These are phyloP conservation scores for Tetrastigma voinierianum DNA, from an alignment of 164 flowering plant genomes.

Conservation along the genomic window DNA sequence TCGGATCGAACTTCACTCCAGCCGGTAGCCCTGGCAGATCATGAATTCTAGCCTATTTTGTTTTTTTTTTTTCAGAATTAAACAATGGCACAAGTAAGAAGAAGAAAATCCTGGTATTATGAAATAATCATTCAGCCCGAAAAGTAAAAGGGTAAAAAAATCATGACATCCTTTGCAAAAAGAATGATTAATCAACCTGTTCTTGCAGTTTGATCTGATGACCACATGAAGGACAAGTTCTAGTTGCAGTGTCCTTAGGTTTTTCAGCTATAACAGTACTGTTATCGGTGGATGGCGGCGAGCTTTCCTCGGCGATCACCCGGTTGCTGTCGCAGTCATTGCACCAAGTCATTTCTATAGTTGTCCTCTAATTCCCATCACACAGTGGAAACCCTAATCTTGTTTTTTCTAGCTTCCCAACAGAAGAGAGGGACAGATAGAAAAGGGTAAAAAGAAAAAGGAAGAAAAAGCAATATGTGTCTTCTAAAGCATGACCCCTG, in stretches of 20 bases:
- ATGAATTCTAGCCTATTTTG: constrained; percentile 48
- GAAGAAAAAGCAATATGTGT: constrained; percentile 16
- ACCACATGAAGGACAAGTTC: constrained; percentile 75
- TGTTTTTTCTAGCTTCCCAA: constrained; percentile 10
- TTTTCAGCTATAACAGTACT: constrained; percentile 10
- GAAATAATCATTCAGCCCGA: background rate
- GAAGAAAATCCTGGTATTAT: background rate
- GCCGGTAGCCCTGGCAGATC: constrained; percentile 91
- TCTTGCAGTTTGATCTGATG: constrained; percentile 51
- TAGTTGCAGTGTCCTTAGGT: constrained; percentile 18
- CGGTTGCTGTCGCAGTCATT: constrained; percentile 29
- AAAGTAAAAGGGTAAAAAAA: background rate
- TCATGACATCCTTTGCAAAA: background rate
- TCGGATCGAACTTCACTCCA: constrained; percentile 95
- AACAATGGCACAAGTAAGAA: background rate
- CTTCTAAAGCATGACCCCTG: constrained; percentile 11
- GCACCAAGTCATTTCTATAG: constrained; percentile 58
- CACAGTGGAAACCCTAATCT: constrained; percentile 14
- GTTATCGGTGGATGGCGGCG: constrained; percentile 7
- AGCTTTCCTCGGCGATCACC: constrained; percentile 15
- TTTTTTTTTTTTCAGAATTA: too few species aligned
- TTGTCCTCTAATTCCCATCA: constrained; percentile 35
- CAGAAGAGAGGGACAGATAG: constrained; percentile 1
- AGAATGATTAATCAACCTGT: constrained; percentile 41
- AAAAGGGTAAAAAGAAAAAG: constrained; percentile 1